Evolutionary conservation across 2,329 filamentous ascomycete genomes (phyloP), one percentile per base, ranked within the genome.

Genomic region (Leptodontidium sp.): DNA sequence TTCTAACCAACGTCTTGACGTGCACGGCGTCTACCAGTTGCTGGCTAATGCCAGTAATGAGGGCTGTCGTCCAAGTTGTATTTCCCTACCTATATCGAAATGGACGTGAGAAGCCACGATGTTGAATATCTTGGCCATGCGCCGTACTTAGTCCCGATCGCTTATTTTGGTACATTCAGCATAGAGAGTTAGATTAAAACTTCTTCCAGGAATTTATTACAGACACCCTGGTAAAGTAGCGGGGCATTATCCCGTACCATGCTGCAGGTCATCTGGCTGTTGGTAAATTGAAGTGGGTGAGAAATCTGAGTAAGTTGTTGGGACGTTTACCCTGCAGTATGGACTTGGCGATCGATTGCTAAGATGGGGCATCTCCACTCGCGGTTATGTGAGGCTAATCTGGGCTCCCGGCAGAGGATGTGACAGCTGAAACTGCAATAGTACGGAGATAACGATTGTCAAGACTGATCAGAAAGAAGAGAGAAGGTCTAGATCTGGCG

Each of bases 61-160:
- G 45, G 45, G 0, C 45, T n/a, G 45, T 49, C 45, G 45, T 2
- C 45, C 45, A n/a, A 49, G 45, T 8, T 49, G 45, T 49, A 49
- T 49, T 49, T 49, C 45, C 45, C 45, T 49, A 49, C 45, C 17
- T 49, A 49, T 49, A 49, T 49, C 45, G 45, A 49, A 49, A 49
- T 21, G 45, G 45, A 49, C 45, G 45, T 49, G 45, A 49, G 17
- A 49, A 49, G 45, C 15, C 14, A 49, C 45, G 17, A 49, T 49
- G 14, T 49, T 49, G 45, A 49, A 49, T 49, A 49, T 49, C 45
- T 49, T 49, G 45, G 45, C 45, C 45, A 49, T 17, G 45, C 45
- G 17, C 45, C 45, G 17, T 49, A n/a, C 45, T 49, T 8, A 49
- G 45, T 49, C 45, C 17, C 45, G 45, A 17, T 49, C 17, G 45